Evolutionary conservation across 2,329 filamentous ascomycete species (phyloP).

Genomic region (Ophiocordyceps australis): DNA sequence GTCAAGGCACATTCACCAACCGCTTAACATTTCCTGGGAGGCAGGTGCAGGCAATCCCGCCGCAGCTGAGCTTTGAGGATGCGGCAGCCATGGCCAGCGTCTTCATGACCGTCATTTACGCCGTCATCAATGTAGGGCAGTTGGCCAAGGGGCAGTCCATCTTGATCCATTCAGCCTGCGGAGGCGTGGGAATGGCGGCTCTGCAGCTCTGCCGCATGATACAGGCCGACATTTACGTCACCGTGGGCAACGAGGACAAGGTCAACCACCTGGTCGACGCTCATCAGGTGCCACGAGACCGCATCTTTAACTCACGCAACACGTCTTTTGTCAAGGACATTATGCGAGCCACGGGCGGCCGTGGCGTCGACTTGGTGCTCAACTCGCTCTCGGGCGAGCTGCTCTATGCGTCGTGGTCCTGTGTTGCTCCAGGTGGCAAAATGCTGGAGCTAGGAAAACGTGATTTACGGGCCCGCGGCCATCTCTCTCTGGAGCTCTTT

Average conservation of each 20-base stretch:
- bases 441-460: slow-evolving; percentile 17
- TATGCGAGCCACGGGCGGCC: slow-evolving; percentile 6
- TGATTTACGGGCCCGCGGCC: slow-evolving; percentile 14
- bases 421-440: slow-evolving; percentile 13
- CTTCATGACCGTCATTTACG: slow-evolving; percentile 12
- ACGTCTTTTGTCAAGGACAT: slow-evolving; percentile 8
- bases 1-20: too few relatives aligned
- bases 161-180: slow-evolving; percentile 13
- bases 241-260: slow-evolving; percentile 12
- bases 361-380: slow-evolving; percentile 13
- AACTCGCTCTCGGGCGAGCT: slow-evolving; percentile 12
- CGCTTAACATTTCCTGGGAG: too few relatives aligned
- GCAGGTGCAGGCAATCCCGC: too few relatives aligned
- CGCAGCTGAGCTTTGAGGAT: slow-evolving; percentile 12
- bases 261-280: slow-evolving; percentile 6
- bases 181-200: slow-evolving; percentile 12
- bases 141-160: slow-evolving; percentile 7
- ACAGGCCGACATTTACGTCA: slow-evolving; percentile 9
- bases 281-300: slow-evolving; percentile 6
- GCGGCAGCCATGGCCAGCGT: slow-evolving; percentile 14
- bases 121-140: slow-evolving; percentile 2
- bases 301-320: slow-evolving; percentile 12
- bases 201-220: slow-evolving; percentile 8
- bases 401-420: slow-evolving; percentile 13
- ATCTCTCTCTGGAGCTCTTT: slow-evolving; percentile 25